A percentile compares a stretch with the other conserved stretches of the same genome.
Evolutionary conservation across 306 rosid genomes (phyloP).

Genomic region (Crotalaria pallida): DNA sequence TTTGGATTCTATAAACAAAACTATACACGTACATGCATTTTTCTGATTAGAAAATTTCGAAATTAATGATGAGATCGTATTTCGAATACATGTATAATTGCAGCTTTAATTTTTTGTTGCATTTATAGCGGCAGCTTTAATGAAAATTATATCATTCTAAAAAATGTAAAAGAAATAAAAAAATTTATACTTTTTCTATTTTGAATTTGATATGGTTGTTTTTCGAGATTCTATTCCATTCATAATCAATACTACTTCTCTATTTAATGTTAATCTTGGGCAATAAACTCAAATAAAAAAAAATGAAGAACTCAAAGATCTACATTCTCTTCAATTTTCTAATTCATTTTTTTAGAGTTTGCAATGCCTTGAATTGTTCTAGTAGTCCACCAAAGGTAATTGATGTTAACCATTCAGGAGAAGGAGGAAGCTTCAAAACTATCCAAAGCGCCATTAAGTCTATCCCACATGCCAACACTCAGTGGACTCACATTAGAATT

Average conservation of each 20-base stretch:
- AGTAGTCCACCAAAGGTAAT: neutral
- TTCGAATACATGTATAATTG: no score
- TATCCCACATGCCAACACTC: conserved; percentile 1
- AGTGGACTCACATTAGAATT: conserved; percentile 16
- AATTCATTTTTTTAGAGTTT: neutral
- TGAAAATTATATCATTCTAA: no score
- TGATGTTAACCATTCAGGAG: neutral
- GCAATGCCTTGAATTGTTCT: neutral
- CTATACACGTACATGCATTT: no score
- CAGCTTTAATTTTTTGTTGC: no score
- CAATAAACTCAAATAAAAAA: neutral
- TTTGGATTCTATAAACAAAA: no score
- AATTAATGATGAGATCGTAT: no score
- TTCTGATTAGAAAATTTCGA: no score
- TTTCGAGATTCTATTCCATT: neutral
- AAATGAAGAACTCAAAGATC: neutral
- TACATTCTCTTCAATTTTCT: neutral
- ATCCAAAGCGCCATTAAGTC: conserved; percentile 21
- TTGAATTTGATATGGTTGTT: no score
- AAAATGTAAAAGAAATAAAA: no score
- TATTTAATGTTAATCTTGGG: no score
- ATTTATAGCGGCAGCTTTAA: no score
- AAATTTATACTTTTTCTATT: no score
- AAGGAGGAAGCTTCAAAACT: neutral
- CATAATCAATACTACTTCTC: neutral